phyloP scores from a whole-genome alignment of 805 yeast species.

The Scheffersomyces coipomensis region DNA sequence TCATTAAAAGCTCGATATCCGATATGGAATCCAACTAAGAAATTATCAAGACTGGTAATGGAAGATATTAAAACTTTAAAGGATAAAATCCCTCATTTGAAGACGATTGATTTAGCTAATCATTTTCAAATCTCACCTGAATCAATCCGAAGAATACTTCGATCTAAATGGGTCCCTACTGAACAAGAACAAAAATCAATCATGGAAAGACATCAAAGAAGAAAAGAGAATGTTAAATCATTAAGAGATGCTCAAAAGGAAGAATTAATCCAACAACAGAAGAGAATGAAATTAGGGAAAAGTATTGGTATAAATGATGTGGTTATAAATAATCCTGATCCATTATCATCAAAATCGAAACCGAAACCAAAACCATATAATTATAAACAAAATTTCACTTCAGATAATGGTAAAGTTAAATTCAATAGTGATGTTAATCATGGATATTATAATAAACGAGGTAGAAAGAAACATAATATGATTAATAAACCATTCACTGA shows the following conservation, averaged over 20 bases:
- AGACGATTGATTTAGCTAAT: conserved; percentile 56
- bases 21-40: conserved; percentile 68
- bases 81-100: conserved; percentile 56
- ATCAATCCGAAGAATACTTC: conserved; percentile 74
- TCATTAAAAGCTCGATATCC: conserved; percentile 62
- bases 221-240: no score
- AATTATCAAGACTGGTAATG: conserved; percentile 67
- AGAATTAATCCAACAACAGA: conserved; percentile 11
- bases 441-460: no score
- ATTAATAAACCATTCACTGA: not conserved
- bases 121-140: conserved; percentile 76
- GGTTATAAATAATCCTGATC: no score
- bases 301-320: conserved; percentile 5
- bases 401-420: no score
- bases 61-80: conserved; percentile 59
- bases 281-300: conserved; percentile 8
- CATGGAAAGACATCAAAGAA: conserved; percentile 49
- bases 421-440: no score
- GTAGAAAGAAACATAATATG: no score
- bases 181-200: conserved; percentile 48
- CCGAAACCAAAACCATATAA: no score
- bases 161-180: conserved; percentile 72
- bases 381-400: no score
- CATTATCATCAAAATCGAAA: no score
- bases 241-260: no score